phyloP scores from a whole-genome alignment of 2,329 filamentous ascomycete species.

The Aaosphaeria pasadenensis region DNA sequence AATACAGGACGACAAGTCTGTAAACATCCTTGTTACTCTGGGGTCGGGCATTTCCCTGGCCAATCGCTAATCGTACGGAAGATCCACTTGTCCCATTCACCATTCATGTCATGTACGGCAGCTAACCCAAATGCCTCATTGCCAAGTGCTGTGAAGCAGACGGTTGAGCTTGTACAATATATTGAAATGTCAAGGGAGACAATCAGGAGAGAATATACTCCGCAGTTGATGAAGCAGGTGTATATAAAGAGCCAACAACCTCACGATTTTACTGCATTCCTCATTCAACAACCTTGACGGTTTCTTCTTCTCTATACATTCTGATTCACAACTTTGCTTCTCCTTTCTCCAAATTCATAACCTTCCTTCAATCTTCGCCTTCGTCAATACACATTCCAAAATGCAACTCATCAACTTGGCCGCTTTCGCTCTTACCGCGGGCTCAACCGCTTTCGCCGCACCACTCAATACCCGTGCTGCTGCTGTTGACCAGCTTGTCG shows the following conservation, averaged over 20 bases:
- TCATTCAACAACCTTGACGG: not conserved
- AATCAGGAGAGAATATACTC: not conserved
- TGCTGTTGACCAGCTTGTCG: slow-evolving; percentile 32
- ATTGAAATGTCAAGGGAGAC: not conserved
- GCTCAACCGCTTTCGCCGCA: slow-evolving; percentile 18
- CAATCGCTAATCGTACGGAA: too few relatives aligned
- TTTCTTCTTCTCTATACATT: not conserved
- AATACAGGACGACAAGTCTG: too few relatives aligned
- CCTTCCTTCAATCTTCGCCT: not conserved
- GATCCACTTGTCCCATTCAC: too few relatives aligned
- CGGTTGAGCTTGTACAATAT: not conserved
- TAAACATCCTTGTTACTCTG: too few relatives aligned
- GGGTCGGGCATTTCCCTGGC: too few relatives aligned
- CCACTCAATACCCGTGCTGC: slow-evolving; percentile 26
- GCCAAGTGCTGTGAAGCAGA: not conserved
- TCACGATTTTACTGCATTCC: not conserved
- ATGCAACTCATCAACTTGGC: slow-evolving; percentile 28
- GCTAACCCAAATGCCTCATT: not conserved
- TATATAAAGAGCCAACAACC: not conserved
- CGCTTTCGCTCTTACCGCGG: slow-evolving; percentile 21
- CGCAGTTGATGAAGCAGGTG: not conserved
- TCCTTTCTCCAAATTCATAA: not conserved
- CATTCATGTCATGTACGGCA: too few relatives aligned
- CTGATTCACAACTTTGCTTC: not conserved
- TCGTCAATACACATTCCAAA: slow-evolving; percentile 1